These are phyloP conservation scores for Termitomyces sp. DNA, from an alignment of 768 basidiomycete species.

Conservation along the genomic window DNA sequence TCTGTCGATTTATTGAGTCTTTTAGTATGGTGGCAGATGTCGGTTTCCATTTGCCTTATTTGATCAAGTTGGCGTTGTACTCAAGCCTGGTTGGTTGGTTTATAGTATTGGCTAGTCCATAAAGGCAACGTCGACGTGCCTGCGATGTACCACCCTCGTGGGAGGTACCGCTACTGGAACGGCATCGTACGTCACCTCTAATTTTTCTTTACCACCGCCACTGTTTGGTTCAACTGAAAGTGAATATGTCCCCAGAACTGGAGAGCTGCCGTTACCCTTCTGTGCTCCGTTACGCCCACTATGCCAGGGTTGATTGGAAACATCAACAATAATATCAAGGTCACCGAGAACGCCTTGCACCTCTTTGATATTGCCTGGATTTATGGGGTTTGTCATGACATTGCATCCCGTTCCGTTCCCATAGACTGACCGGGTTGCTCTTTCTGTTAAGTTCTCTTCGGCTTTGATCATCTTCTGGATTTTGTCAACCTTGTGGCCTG, in stretches of 20 bases:
- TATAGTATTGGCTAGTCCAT: slow-evolving; percentile 77
- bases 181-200: slow-evolving; percentile 42
- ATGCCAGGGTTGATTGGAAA: slow-evolving; percentile 78
- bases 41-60: slow-evolving; percentile 9
- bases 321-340: slow-evolving; percentile 58
- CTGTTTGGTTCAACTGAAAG: too few relatives aligned
- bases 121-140: slow-evolving; percentile 71
- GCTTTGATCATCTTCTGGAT: background rate
- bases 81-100: background rate
- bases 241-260: slow-evolving; percentile 62
- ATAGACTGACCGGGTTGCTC: background rate
- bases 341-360: slow-evolving; percentile 49
- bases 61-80: background rate
- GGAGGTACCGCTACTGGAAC: slow-evolving; percentile 70
- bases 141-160: slow-evolving; percentile 77
- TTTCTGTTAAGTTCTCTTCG: background rate
- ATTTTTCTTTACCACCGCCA: too few relatives aligned
- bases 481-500: background rate
- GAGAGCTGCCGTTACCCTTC: slow-evolving; percentile 66
- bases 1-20: background rate
- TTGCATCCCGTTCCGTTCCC: background rate
- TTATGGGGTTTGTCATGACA: slow-evolving; percentile 54
- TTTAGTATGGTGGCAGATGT: slow-evolving; percentile 45
- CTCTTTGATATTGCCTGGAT: slow-evolving; percentile 75
- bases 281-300: slow-evolving; percentile 65